phyloP scores from a whole-genome alignment of 768 basidiomycete species.

The Pulveroboletus sp. region DNA sequence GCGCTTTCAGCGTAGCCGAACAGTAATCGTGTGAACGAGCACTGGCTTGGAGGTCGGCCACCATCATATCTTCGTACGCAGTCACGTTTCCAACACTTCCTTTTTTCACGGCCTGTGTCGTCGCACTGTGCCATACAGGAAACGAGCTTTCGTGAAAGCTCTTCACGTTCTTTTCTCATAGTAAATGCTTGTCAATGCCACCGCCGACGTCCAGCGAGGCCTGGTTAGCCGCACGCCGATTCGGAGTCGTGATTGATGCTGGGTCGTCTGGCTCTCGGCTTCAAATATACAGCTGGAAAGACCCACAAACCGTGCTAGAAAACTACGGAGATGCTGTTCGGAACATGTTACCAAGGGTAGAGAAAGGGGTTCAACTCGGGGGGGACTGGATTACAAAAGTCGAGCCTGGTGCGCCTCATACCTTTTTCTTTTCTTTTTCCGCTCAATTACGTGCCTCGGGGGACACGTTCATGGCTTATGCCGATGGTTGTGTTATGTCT shows the following conservation, averaged over 20 bases:
- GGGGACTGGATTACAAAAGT: constrained; percentile 89
- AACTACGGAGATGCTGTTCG: constrained; percentile 47
- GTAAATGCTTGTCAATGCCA: constrained; percentile 52
- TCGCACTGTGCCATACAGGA: constrained; percentile 7
- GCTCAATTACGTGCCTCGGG: neutral
- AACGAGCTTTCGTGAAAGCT: constrained; percentile 15
- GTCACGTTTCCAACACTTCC: neutral
- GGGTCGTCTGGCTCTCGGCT: constrained; percentile 95
- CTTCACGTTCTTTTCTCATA: constrained; percentile 21
- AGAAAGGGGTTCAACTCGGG: constrained; percentile 79
- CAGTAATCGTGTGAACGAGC: no score
- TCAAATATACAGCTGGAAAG: constrained; percentile 96
- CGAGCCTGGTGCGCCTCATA: constrained; percentile 73
- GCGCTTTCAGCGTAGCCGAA: no score
- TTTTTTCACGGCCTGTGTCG: neutral
- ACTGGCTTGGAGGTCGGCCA: no score
- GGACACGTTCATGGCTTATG: neutral
- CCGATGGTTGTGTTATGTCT: neutral
- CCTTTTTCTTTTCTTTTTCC: no score
- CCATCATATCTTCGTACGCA: neutral
- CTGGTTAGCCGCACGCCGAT: constrained; percentile 77
- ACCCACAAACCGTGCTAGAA: constrained; percentile 60
- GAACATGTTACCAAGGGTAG: constrained; percentile 72
- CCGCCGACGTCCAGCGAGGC: constrained; percentile 65
- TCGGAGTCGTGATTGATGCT: constrained; percentile 96